phyloP scores from a whole-genome alignment of 1,139 yeast species.

The Pichia sp. region DNA sequence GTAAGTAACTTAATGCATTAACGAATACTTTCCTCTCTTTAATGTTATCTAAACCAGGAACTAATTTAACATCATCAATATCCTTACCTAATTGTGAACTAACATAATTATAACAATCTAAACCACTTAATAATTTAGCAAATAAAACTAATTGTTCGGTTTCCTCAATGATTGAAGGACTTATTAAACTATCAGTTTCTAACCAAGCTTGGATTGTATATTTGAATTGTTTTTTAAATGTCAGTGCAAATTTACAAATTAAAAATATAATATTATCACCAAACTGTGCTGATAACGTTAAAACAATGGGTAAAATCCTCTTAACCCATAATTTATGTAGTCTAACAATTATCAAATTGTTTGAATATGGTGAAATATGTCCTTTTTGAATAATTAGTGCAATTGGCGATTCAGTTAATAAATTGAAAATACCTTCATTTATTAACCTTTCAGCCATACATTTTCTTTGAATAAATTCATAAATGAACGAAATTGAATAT shows the following conservation, averaged over 20 bases:
- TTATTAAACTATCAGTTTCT: conserved; percentile 50
- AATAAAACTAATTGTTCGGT: conserved; percentile 71
- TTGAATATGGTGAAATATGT: conserved; percentile 40
- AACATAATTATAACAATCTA: conserved; percentile 43
- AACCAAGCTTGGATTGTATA: conserved; percentile 64
- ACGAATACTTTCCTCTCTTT: conserved; percentile 51
- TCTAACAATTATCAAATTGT: conserved; percentile 27
- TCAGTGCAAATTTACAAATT: conserved; percentile 53
- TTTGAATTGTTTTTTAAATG: conserved; percentile 61
- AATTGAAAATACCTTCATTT: conserved; percentile 59
- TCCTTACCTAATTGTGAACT: conserved; percentile 16
- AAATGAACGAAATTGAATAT: conserved; percentile 59
- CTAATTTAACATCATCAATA: conserved; percentile 28
- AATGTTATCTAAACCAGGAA: conserved; percentile 59
- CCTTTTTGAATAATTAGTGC: conserved; percentile 66
- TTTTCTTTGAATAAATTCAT: conserved; percentile 60
- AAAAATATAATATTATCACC: conserved; percentile 64
- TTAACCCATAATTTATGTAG: conserved; percentile 76
- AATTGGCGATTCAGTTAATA: conserved; percentile 67
- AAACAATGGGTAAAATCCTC: conserved; percentile 66
- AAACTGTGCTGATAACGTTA: conserved; percentile 54
- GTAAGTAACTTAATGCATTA: conserved; percentile 56
- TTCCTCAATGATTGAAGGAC: conserved; percentile 65
- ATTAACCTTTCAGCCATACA: conserved; percentile 63
- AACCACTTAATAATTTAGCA: conserved; percentile 49